phyloP scores from a whole-genome alignment of 441 rosid species.

The Geranium incanum region DNA sequence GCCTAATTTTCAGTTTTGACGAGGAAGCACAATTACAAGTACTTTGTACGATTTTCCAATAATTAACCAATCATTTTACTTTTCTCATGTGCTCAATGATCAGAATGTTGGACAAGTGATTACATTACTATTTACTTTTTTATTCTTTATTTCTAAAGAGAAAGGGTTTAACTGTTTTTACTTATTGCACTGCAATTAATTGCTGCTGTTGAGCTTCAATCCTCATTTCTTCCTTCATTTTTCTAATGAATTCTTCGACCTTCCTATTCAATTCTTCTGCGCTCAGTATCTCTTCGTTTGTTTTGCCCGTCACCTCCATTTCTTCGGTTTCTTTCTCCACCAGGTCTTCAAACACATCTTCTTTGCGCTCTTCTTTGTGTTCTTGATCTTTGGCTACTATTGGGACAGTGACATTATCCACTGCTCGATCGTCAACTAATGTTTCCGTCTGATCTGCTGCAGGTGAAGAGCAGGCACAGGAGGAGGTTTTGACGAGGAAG shows the following conservation, averaged over 20 bases:
- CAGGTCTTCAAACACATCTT: no score
- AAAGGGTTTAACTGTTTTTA: neutral
- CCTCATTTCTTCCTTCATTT: slow-evolving; percentile 57
- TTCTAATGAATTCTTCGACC: slow-evolving; percentile 54
- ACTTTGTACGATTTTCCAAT: neutral
- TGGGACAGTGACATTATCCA: neutral
- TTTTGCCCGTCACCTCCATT: slow-evolving; percentile 4
- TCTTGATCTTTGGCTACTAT: slow-evolving; percentile 15
- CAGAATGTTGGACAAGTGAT: neutral
- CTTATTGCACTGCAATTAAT: slow-evolving; percentile 27
- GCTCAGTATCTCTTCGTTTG: slow-evolving; percentile 23
- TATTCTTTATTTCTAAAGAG: neutral
- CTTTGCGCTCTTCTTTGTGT: neutral
- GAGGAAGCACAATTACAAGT: neutral
- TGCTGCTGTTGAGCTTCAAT: slow-evolving; percentile 36
- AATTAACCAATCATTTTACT: neutral
- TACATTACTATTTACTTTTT: neutral
- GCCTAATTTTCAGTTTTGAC: neutral
- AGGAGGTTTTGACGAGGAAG: slow-evolving; percentile 28
- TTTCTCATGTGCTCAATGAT: neutral
- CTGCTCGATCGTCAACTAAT: slow-evolving; percentile 1
- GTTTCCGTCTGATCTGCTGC: slow-evolving; percentile 10
- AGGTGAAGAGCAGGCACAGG: slow-evolving; percentile 11
- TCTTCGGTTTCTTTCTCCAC: slow-evolving; percentile 9
- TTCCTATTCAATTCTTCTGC: slow-evolving; percentile 43